Conservation (phyloP, 1,284 basidiomycete species). For the Ustilago cynodontis region DNA sequence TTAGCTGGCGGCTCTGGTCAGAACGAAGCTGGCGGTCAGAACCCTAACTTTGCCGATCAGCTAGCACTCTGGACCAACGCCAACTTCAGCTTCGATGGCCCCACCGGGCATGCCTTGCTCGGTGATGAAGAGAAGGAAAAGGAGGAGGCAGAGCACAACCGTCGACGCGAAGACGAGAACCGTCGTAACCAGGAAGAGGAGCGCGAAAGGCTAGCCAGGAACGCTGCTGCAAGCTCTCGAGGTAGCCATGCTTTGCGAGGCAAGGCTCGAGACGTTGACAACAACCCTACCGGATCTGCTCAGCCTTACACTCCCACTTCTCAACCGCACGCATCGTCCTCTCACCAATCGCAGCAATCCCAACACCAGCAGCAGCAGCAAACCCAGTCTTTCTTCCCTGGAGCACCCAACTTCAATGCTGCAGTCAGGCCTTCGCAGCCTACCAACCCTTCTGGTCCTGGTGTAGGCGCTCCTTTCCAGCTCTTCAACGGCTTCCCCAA, state of each 20-base stretch:
- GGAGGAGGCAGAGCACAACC: constrained; percentile 59
- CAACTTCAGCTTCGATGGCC: constrained; percentile 69
- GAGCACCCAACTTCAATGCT: constrained; percentile 36
- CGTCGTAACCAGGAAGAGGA: constrained; percentile 58
- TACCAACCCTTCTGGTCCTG: constrained; percentile 33
- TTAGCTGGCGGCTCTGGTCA: constrained; percentile 27
- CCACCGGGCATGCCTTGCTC: constrained; percentile 67
- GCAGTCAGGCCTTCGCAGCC: constrained; percentile 31
- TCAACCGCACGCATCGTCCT: constrained; percentile 23
- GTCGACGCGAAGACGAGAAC: constrained; percentile 52
- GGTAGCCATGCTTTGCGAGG: constrained; percentile 46
- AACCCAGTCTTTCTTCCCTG: constrained; percentile 32
- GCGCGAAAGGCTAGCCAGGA: constrained; percentile 46
- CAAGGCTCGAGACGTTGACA: constrained; percentile 45
- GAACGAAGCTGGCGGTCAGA: constrained; percentile 40
- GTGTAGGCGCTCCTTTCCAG: constrained; percentile 21
- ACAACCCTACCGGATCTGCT: constrained; percentile 19
- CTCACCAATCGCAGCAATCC: constrained; percentile 27
- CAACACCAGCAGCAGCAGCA: constrained; percentile 25
- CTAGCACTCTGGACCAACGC: constrained; percentile 69
- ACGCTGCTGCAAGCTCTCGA: constrained; percentile 53
- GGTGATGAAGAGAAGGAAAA: constrained; percentile 69
- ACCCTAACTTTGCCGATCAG: constrained; percentile 66
- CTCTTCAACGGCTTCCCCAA: constrained; percentile 41
- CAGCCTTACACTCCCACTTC: constrained; percentile 33